Conservation (phyloP, 192 early-diverging fungal genomes). For the Ambispora gerdemannii region DNA sequence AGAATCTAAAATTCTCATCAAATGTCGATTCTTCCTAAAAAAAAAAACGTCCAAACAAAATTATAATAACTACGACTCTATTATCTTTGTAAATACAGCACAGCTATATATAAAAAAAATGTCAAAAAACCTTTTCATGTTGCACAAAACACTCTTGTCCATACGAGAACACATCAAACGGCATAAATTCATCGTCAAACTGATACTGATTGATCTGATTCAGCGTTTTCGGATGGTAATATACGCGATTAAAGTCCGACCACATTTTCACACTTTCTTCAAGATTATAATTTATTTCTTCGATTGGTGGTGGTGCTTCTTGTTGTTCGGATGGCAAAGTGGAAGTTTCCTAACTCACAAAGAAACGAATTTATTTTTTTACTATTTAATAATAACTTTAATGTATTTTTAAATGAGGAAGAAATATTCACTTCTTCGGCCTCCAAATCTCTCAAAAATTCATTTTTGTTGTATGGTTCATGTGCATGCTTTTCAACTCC, state of each 20-base stretch:
- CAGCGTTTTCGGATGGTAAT: slow-evolving; percentile 69
- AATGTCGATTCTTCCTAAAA: slow-evolving; percentile 48
- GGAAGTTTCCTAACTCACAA: neutral
- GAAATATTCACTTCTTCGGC: slow-evolving; percentile 14
- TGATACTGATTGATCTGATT: slow-evolving; percentile 42
- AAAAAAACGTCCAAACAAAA: neutral
- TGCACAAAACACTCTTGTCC: slow-evolving; percentile 47
- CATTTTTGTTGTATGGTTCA: slow-evolving; percentile 23
- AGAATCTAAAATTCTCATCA: slow-evolving; percentile 52
- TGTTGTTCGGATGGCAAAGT: neutral
- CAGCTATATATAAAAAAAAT: neutral
- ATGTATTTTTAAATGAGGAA: neutral
- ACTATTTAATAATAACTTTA: slow-evolving; percentile 24
- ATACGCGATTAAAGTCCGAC: slow-evolving; percentile 80
- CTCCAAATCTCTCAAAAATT: slow-evolving; percentile 16
- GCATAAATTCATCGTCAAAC: slow-evolving; percentile 43
- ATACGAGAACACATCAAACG: slow-evolving; percentile 52
- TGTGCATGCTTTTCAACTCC: slow-evolving; percentile 1
- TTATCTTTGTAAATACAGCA: too few species aligned
- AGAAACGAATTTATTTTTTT: too few species aligned
- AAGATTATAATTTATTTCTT: slow-evolving; percentile 47
- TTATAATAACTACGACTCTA: neutral
- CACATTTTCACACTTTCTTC: slow-evolving; percentile 59
- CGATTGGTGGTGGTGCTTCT: too few species aligned
- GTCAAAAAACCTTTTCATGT: slow-evolving; percentile 43